A percentile compares a stretch with the other conserved stretches of the same genome.
Evolutionary conservation across 2,329 filamentous ascomycete species (phyloP).

Genomic region (Fusarium sp.): DNA sequence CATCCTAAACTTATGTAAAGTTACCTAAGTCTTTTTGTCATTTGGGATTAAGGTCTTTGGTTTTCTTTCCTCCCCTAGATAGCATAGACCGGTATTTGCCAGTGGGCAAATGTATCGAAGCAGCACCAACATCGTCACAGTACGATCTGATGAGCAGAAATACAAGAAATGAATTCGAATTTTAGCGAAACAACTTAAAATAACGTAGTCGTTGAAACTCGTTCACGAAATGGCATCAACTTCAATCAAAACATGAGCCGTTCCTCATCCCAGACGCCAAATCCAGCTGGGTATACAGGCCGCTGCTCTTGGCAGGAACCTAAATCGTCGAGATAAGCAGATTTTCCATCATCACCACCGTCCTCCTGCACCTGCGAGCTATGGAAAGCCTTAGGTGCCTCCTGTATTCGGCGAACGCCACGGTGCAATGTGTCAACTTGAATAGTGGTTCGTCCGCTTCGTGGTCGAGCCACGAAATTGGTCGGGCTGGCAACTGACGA

Average conservation of each 20-base stretch:
- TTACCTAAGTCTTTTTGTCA: no score
- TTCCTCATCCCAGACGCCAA: slow-evolving; percentile 48
- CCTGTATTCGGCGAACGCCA: background rate
- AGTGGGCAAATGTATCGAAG: background rate
- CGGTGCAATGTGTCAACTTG: background rate
- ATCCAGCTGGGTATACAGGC: slow-evolving; percentile 44
- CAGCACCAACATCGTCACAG: background rate
- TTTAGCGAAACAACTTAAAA: slow-evolving; percentile 22
- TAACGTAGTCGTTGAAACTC: slow-evolving; percentile 29
- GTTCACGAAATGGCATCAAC: slow-evolving; percentile 33
- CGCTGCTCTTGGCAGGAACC: slow-evolving; percentile 40
- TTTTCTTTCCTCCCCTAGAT: no score
- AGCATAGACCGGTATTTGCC: background rate
- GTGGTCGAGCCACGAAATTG: background rate
- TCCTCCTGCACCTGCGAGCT: background rate
- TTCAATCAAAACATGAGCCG: slow-evolving; percentile 41
- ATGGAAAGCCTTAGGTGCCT: background rate
- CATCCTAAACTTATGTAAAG: no score
- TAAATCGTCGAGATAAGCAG: slow-evolving; percentile 37
- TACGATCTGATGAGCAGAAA: background rate
- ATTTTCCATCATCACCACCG: slow-evolving; percentile 20
- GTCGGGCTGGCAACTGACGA: background rate
- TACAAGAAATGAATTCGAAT: slow-evolving; percentile 21
- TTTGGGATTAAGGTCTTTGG: no score
- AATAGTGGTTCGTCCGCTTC: background rate